Percentiles rank a stretch among this genome's conserved stretches.
phyloP scores from a whole-genome alignment of 1,284 basidiomycete genomes.

The Marasmius tenuissimus region DNA sequence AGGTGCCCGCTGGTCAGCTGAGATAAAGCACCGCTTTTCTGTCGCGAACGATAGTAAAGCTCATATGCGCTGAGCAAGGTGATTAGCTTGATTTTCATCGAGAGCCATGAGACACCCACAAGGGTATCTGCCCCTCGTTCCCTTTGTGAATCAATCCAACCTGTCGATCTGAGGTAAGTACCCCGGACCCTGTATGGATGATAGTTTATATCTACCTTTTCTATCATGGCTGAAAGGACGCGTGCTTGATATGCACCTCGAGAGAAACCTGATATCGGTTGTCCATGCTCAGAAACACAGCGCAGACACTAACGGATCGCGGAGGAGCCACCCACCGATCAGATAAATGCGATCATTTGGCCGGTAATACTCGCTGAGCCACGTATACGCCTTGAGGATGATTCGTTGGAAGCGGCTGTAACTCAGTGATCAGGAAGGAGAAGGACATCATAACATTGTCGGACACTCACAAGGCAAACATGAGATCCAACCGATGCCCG shows the following conservation, averaged over 20 bases:
- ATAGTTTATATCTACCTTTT: constrained; percentile 18
- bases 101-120: constrained; percentile 21
- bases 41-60: constrained; percentile 20
- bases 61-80: constrained; percentile 29
- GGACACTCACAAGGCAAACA: constrained; percentile 23
- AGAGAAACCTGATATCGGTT: constrained; percentile 29
- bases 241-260: constrained; percentile 36
- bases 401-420: too few relatives aligned
- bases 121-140: constrained; percentile 35
- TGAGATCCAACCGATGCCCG: constrained; percentile 23
- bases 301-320: neutral
- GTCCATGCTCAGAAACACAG: neutral
- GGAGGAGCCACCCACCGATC: constrained; percentile 28
- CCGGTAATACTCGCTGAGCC: too few relatives aligned
- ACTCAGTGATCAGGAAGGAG: too few relatives aligned
- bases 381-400: too few relatives aligned
- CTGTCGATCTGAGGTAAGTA: constrained; percentile 14
- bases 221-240: constrained; percentile 30
- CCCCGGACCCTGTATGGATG: neutral
- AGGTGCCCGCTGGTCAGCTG: neutral
- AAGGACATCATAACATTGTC: too few relatives aligned
- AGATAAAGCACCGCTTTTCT: neutral
- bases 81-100: neutral
- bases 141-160: constrained; percentile 32
- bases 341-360: constrained; percentile 33